Evolutionary conservation across 148 eudicot genomes (phyloP), one percentile per base, ranked within the genome.

Genomic region (Vaccinium corymbosum): DNA sequence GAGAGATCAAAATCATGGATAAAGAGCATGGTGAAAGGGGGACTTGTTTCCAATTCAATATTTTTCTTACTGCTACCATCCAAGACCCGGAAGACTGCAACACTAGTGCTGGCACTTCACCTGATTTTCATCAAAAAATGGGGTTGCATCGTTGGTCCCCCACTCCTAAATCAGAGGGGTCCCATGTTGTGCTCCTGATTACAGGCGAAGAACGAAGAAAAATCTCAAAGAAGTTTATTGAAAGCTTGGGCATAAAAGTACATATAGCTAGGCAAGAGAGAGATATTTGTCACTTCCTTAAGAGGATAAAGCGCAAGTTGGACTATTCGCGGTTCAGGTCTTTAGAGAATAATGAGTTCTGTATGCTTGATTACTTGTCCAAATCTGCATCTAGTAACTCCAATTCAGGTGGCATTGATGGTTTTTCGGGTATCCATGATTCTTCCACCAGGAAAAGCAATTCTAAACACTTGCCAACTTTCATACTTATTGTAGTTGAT

Each of bases 41-140:
- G 20, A 83, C 91, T 10, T 86, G 89, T 70, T 91, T 89, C 87
- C 87, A 72, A 50, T 91, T 91, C 88, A 88, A 85, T 84, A 85
- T 88, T 71, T 89, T 86, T 80, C 83, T 91, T 51, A 3, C 71
- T 5, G n/a, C 17, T 52, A 57, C 52, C 80, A 13, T n/a, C 16
- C 35, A 78, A 22, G 16, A 12, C 16, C 55, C 14, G 2, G 78
- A 16, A 74, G 52, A 19, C 49, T 6, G 3, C 22, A 35, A 12
- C 8, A 32, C 10, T 19, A 38, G 50, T 9, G 61, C 15, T 2
- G 6, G 1, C 42, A 8, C 32, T 78, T 57, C 35, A 50, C 25
- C 62, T 12, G 61, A 50, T 15, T 50, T 22, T 25, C 38, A 50
- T 22, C 59, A 78, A 27, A 56, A 78, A 4, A 11, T 70, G 1